Percentiles rank a stretch among this genome's conserved stretches.
These are phyloP conservation scores for Diphasiastrum complanatum DNA, from an alignment of 83 land plant species.

Conservation along the genomic window DNA sequence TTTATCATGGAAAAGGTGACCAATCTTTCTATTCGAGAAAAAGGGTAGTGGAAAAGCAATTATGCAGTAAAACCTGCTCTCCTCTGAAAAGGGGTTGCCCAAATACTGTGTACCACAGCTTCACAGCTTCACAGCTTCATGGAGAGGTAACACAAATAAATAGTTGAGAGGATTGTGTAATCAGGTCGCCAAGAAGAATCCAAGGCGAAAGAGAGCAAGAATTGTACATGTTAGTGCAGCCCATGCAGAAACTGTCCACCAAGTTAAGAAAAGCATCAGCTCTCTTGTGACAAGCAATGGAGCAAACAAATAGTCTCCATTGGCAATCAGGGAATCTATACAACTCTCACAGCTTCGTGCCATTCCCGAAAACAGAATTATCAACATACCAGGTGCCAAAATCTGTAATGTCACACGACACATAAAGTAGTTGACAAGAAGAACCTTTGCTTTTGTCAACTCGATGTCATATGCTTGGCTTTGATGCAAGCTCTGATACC, in stretches of 20 bases:
- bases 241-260: conserved; percentile 67
- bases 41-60: too few species aligned
- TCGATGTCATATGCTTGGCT: conserved; percentile 59
- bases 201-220: conserved; percentile 49
- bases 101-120: too few species aligned
- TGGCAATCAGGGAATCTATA: not conserved
- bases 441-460: conserved; percentile 56
- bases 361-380: conserved; percentile 54
- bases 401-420: conserved; percentile 58
- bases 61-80: too few species aligned
- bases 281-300: conserved; percentile 35
- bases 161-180: too few species aligned
- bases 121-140: too few species aligned
- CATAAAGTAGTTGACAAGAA: conserved; percentile 65
- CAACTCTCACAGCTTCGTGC: conserved; percentile 37
- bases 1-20: too few species aligned
- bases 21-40: too few species aligned
- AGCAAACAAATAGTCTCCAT: conserved; percentile 21
- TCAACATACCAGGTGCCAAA: conserved; percentile 46
- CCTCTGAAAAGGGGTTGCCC: too few species aligned
- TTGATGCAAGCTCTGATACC: conserved; percentile 76
- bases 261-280: conserved; percentile 48
- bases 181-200: conserved; percentile 41
- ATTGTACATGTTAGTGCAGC: conserved; percentile 30
- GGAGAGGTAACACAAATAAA: too few species aligned